Conservation (phyloP, 352 stramenopile genomes). For the Phytophthora macrochlamydospora region DNA sequence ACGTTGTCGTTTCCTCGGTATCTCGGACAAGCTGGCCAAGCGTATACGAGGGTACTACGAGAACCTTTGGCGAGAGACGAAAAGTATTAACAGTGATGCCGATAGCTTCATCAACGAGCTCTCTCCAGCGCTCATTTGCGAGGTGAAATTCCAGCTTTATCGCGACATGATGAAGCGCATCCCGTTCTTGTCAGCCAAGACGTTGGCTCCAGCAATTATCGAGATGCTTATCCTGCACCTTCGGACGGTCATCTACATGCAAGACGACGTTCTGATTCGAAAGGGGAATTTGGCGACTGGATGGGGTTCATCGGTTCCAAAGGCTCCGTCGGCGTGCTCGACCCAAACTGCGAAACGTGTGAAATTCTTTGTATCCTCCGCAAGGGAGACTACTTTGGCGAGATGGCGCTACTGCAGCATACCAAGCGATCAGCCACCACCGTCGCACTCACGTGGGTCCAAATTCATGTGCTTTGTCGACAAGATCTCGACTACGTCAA, state of each 20-base stretch:
- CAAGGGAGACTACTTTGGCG: constrained; percentile 79
- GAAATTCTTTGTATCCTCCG: constrained; percentile 70
- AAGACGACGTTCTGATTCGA: constrained; percentile 78
- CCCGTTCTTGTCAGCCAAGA: constrained; percentile 66
- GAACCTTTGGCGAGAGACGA: constrained; percentile 70
- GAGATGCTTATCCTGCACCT: constrained; percentile 79
- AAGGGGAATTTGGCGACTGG: constrained; percentile 83
- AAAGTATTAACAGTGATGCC: constrained; percentile 58
- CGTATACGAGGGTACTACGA: constrained; percentile 72
- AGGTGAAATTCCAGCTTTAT: constrained; percentile 83
- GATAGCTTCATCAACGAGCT: constrained; percentile 82
- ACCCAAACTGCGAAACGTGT: constrained; percentile 45
- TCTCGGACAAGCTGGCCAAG: constrained; percentile 49
- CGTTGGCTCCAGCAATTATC: constrained; percentile 67
- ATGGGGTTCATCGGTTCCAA: constrained; percentile 86
- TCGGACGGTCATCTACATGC: constrained; percentile 81
- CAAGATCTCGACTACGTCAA: constrained; percentile 70
- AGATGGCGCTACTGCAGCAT: constrained; percentile 73
- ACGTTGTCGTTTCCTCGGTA: constrained; percentile 68
- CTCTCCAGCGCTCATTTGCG: constrained; percentile 67
- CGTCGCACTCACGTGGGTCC: constrained; percentile 75
- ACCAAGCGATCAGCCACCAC: constrained; percentile 69
- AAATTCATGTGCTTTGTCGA: constrained; percentile 71
- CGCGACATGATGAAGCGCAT: constrained; percentile 79
- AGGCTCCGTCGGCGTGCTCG: constrained; percentile 67